Percentiles rank a stretch among this genome's conserved stretches.
These are phyloP conservation scores for Kingdonia uniflora DNA, from an alignment of 164 flowering plant species.

Conservation along the genomic window DNA sequence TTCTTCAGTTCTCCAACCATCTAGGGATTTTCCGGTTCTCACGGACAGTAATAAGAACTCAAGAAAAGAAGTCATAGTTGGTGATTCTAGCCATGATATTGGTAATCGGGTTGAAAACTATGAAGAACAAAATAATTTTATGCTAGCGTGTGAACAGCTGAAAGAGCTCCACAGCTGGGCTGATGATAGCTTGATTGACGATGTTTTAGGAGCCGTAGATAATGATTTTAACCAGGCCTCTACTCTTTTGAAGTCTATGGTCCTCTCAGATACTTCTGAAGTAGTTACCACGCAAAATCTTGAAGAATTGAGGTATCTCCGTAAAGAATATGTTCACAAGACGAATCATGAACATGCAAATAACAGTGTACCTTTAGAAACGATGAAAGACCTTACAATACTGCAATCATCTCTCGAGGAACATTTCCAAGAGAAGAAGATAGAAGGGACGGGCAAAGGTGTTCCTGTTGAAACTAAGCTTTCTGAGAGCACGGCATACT, in stretches of 20 bases:
- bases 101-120: constrained; percentile 5
- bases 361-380: constrained; percentile 5
- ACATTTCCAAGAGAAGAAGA: constrained; percentile 5
- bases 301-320: neutral
- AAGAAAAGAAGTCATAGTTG: constrained; percentile 4
- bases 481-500: constrained; percentile 10
- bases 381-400: constrained; percentile 6
- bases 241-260: constrained; percentile 46
- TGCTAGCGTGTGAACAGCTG: constrained; percentile 25
- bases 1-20: constrained; percentile 30
- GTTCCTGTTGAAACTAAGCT: constrained; percentile 7
- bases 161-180: constrained; percentile 55
- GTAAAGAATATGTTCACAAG: neutral
- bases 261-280: constrained; percentile 14
- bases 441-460: constrained; percentile 8
- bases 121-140: neutral
- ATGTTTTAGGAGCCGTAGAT: constrained; percentile 49
- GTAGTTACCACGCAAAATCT: constrained; percentile 3
- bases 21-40: constrained; percentile 17
- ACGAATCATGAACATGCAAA: neutral
- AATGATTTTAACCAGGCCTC: constrained; percentile 44
- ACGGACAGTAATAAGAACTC: constrained; percentile 6
- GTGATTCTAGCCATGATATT: constrained; percentile 9
- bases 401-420: constrained; percentile 9
- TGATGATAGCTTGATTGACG: constrained; percentile 55